Conservation (phyloP, 2,329 filamentous ascomycete species). For the Ceratocystis alfenasii region DNA sequence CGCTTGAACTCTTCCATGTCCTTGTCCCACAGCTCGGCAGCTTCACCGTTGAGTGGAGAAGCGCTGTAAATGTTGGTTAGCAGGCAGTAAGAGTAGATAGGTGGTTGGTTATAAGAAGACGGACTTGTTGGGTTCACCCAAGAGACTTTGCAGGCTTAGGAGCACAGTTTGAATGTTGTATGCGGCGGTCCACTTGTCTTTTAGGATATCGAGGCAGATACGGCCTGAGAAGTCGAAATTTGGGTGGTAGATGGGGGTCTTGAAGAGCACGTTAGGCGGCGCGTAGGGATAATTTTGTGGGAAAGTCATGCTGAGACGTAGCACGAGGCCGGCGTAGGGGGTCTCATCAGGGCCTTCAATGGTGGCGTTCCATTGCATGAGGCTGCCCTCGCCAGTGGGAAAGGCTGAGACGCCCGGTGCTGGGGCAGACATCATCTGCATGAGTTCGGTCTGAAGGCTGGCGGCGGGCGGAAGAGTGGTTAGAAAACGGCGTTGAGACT, state of each 20-base stretch:
- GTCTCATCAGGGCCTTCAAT: slow-evolving; percentile 86
- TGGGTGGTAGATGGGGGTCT: slow-evolving; percentile 97
- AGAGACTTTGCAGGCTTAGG: slow-evolving; percentile 82
- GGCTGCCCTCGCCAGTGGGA: slow-evolving; percentile 76
- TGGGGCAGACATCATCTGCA: slow-evolving; percentile 94
- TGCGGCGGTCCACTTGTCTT: slow-evolving; percentile 97
- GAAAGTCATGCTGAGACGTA: slow-evolving; percentile 89
- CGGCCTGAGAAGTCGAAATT: slow-evolving; percentile 96
- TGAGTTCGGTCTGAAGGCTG: slow-evolving; percentile 91
- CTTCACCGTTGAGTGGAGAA: slow-evolving; percentile 89
- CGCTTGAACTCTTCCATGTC: slow-evolving; percentile 78
- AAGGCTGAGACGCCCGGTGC: slow-evolving; percentile 93
- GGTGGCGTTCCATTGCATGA: slow-evolving; percentile 86
- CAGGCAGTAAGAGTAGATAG: not conserved
- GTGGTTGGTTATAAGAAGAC: slow-evolving; percentile 28
- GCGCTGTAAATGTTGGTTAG: slow-evolving; percentile 44
- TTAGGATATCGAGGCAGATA: slow-evolving; percentile 95
- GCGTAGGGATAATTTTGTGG: slow-evolving; percentile 87
- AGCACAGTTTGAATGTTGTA: slow-evolving; percentile 94
- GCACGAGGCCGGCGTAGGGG: slow-evolving; percentile 73
- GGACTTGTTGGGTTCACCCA: slow-evolving; percentile 97
- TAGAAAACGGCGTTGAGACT: slow-evolving; percentile 16
- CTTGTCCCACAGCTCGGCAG: slow-evolving; percentile 89
- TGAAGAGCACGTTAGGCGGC: slow-evolving; percentile 85
- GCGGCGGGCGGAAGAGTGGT: slow-evolving; percentile 15